Evolutionary conservation across 768 basidiomycete species (phyloP).

Genomic region (Pilatotrama ljubarskyi): DNA sequence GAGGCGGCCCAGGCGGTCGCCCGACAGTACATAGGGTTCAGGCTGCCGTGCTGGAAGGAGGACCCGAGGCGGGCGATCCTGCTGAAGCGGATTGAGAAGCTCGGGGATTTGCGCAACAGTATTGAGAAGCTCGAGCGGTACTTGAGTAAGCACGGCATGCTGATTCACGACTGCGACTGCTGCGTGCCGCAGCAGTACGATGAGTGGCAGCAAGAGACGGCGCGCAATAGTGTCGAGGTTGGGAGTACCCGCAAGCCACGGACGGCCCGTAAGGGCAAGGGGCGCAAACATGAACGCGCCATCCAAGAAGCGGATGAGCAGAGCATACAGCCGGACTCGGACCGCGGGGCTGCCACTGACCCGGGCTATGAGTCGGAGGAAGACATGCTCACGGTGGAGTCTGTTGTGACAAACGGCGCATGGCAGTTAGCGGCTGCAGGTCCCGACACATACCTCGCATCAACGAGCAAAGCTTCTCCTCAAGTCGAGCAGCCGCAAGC

Average conservation of each 20-base stretch:
- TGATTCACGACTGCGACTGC: background rate
- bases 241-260: no score
- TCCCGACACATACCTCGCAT: no score
- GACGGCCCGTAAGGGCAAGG: no score
- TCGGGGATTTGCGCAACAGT: background rate
- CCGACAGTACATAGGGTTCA: background rate
- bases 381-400: no score
- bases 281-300: no score
- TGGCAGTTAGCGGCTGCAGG: no score
- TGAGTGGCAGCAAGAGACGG: background rate
- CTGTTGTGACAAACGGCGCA: no score
- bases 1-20: background rate
- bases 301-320: no score
- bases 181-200: background rate
- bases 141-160: background rate
- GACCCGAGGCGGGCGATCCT: background rate
- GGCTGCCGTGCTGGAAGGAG: background rate
- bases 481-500: background rate
- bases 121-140: background rate
- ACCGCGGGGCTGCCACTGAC: background rate
- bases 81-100: background rate
- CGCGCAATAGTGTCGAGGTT: background rate
- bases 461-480: background rate
- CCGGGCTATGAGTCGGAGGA: background rate
- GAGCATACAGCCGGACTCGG: no score